Evolutionary conservation across 495 filamentous ascomycete species (phyloP).

Genomic region (Penicillium manginii): DNA sequence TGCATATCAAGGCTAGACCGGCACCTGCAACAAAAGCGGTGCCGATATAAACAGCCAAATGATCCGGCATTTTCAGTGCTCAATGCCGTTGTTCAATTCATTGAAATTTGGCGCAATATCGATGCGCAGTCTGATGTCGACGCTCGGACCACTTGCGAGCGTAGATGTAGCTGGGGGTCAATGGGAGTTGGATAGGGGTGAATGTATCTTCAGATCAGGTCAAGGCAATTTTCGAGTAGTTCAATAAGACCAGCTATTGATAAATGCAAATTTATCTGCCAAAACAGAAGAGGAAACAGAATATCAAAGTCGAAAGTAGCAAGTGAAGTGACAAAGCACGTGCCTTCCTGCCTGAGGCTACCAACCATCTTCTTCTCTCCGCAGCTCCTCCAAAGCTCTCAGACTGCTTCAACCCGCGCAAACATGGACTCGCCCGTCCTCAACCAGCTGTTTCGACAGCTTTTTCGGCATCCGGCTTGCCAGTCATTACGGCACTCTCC

Average conservation of each 20-base stretch:
- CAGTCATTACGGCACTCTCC: slow-evolving; percentile 53
- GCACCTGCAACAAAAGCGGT: slow-evolving; percentile 76
- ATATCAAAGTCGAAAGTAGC: background rate
- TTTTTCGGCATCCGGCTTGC: slow-evolving; percentile 73
- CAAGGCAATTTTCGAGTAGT: no score
- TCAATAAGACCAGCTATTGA: no score
- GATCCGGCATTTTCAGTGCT: slow-evolving; percentile 30
- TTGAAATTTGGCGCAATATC: slow-evolving; percentile 4
- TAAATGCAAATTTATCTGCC: no score
- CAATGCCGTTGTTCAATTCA: slow-evolving; percentile 5
- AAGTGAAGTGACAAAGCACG: slow-evolving; percentile 15
- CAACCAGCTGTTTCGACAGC: slow-evolving; percentile 76
- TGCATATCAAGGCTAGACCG: slow-evolving; percentile 71
- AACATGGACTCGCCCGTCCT: slow-evolving; percentile 84
- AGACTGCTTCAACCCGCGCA: slow-evolving; percentile 1
- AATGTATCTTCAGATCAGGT: no score
- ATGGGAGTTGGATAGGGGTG: no score
- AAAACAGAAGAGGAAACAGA: no score
- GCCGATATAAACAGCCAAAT: slow-evolving; percentile 53
- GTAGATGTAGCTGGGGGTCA: background rate
- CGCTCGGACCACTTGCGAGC: slow-evolving; percentile 15
- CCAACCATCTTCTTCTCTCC: slow-evolving; percentile 4
- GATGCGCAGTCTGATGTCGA: slow-evolving; percentile 2
- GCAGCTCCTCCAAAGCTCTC: background rate
- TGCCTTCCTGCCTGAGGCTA: slow-evolving; percentile 25